phyloP scores from a whole-genome alignment of 139 green algal species.

The Chlorella sp. region DNA sequence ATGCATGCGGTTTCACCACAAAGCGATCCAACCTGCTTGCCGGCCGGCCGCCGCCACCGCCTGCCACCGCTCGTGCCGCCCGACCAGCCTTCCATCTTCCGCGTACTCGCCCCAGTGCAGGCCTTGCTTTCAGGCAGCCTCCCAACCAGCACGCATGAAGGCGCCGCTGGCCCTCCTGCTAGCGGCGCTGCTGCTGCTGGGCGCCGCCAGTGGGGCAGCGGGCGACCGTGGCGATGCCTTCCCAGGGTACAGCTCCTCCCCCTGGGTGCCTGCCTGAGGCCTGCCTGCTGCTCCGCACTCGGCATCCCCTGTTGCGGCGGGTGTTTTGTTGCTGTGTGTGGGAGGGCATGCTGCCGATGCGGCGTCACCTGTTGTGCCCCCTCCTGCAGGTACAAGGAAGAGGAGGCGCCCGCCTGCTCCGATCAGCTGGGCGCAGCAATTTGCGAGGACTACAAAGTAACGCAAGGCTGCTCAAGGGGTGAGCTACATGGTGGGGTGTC shows the following conservation, averaged over 20 bases:
- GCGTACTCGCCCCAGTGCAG: not conserved
- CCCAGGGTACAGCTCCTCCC: no score
- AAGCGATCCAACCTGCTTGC: not conserved
- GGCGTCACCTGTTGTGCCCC: no score
- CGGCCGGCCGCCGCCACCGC: no score
- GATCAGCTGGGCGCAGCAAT: not conserved
- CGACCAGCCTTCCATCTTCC: not conserved
- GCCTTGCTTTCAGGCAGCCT: no score
- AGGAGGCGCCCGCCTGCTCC: not conserved
- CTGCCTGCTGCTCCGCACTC: no score
- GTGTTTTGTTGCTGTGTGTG: no score
- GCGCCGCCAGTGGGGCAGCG: not conserved
- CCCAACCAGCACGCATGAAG: not conserved
- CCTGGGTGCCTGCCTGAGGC: no score
- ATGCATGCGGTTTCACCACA: no score
- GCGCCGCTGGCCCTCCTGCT: not conserved
- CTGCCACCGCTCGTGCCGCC: no score
- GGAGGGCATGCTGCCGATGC: no score
- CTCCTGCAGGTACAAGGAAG: no score
- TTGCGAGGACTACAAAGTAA: not conserved
- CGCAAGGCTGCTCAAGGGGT: not conserved
- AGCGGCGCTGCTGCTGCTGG: not conserved
- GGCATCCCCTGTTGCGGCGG: no score
- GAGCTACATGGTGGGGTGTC: not conserved
- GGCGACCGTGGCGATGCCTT: not conserved